A percentile compares a stretch with the other conserved stretches of the same genome.
phyloP scores from a whole-genome alignment of 257 asterid genomes.

The Gentiana straminea region DNA sequence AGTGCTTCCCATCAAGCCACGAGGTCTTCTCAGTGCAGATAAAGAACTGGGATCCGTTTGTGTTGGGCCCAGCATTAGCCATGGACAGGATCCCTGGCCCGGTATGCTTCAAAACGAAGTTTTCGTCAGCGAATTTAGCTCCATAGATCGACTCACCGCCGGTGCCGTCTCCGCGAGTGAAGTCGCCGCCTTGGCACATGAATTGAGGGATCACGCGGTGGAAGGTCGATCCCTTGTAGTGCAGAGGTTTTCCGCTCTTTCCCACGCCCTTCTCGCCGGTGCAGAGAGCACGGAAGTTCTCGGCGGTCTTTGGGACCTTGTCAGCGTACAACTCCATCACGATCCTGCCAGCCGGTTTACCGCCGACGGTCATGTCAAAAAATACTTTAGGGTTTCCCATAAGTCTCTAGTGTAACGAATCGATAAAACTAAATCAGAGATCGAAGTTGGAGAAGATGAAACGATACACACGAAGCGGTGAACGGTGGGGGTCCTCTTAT shows the following conservation, averaged over 20 bases:
- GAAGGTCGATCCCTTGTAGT: constrained; percentile 51
- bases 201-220: constrained; percentile 56
- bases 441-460: too few relatives aligned
- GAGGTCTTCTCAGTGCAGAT: constrained; percentile 43
- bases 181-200: constrained; percentile 69
- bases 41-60: constrained; percentile 66
- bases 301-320: constrained; percentile 50
- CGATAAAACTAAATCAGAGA: too few relatives aligned
- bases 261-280: constrained; percentile 68
- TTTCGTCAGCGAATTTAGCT: constrained; percentile 49
- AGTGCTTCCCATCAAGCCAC: constrained; percentile 73
- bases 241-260: constrained; percentile 39
- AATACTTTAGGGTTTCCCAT: constrained; percentile 54
- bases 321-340: constrained; percentile 50
- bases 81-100: constrained; percentile 62
- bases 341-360: constrained; percentile 28
- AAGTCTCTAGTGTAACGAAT: background rate
- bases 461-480: too few relatives aligned
- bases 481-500: too few relatives aligned
- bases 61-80: constrained; percentile 61
- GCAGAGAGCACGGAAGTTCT: constrained; percentile 69
- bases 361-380: constrained; percentile 47
- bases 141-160: constrained; percentile 82
- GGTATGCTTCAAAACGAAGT: constrained; percentile 47
- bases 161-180: constrained; percentile 64